These are phyloP conservation scores for Psilocybe azurescens DNA, from an alignment of 768 basidiomycete genomes.

Conservation along the genomic window DNA sequence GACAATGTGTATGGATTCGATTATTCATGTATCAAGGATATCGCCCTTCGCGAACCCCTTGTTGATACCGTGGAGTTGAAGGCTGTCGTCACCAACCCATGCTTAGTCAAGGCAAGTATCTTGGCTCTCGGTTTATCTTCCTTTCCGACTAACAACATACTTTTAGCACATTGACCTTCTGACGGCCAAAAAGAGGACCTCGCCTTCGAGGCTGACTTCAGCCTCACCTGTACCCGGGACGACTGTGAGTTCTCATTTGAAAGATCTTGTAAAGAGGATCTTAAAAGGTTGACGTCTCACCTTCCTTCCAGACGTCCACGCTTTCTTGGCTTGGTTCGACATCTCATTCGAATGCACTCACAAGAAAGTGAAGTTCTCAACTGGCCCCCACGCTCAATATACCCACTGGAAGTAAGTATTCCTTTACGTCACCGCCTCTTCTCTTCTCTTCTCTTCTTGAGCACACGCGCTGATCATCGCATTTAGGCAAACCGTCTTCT, in stretches of 20 bases:
- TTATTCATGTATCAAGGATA: conserved; percentile 99
- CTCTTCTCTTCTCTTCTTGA: neutral
- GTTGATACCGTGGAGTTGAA: conserved; percentile 99
- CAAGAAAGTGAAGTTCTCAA: conserved; percentile 95
- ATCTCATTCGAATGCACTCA: conserved; percentile 95
- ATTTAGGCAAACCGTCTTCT: conserved; percentile 93
- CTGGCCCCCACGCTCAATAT: conserved; percentile 96
- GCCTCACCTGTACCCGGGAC: conserved; percentile 80
- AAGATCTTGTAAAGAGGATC: neutral
- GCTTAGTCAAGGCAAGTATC: conserved; percentile 74
- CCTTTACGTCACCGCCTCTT: neutral
- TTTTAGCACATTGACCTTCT: conserved; percentile 84
- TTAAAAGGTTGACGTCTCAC: conserved; percentile 1
- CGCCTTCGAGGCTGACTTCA: conserved; percentile 81
- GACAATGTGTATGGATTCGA: conserved; percentile 99
- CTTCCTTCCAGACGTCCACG: conserved; percentile 77
- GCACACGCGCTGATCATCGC: neutral
- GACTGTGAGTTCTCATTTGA: conserved; percentile 71
- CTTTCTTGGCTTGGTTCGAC: conserved; percentile 99
- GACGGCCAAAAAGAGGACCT: conserved; percentile 94
- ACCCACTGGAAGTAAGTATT: conserved; percentile 92
- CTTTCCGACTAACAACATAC: conserved; percentile 10
- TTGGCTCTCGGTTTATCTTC: neutral
- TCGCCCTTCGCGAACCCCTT: conserved; percentile 93
- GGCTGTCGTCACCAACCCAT: conserved; percentile 93